Conservation (phyloP, 768 basidiomycete genomes). For the Podaxis rugospora region DNA sequence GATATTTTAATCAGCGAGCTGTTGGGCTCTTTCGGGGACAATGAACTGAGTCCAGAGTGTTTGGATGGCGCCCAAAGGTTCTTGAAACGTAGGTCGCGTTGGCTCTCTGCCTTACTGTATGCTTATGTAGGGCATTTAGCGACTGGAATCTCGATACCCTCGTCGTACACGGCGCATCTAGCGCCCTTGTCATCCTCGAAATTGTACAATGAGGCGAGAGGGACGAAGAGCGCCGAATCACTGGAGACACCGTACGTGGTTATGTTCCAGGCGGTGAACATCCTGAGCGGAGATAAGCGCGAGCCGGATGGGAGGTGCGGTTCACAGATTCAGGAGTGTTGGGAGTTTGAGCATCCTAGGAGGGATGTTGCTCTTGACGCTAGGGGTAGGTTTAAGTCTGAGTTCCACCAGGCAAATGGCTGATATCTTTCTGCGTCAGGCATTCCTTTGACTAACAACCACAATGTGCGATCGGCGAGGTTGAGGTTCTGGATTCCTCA, state of each 20-base stretch:
- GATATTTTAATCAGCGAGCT: conserved; percentile 96
- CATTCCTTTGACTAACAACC: conserved; percentile 89
- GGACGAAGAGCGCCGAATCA: conserved; percentile 61
- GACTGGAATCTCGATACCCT: conserved; percentile 91
- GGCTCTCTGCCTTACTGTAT: background rate
- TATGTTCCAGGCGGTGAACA: conserved; percentile 93
- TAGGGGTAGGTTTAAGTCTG: conserved; percentile 45
- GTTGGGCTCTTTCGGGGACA: conserved; percentile 96
- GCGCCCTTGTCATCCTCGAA: conserved; percentile 94
- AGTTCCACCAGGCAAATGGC: background rate
- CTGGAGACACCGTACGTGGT: conserved; percentile 97
- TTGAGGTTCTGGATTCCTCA: conserved; percentile 91
- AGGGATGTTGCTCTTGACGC: conserved; percentile 71
- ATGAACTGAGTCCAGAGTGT: conserved; percentile 97
- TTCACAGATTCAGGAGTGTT: conserved; percentile 86
- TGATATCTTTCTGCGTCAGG: conserved; percentile 39
- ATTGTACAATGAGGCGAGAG: conserved; percentile 77
- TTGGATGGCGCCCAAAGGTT: conserved; percentile 93
- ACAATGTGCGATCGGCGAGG: conserved; percentile 87
- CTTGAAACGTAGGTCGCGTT: conserved; percentile 67
- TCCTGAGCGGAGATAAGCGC: conserved; percentile 77
- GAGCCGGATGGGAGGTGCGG: conserved; percentile 65
- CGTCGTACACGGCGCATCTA: conserved; percentile 92
- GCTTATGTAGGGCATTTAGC: conserved; percentile 39
- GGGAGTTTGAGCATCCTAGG: conserved; percentile 95